Evolutionary conservation across 768 basidiomycete genomes (phyloP).

Genomic region (Ramaria rubella): DNA sequence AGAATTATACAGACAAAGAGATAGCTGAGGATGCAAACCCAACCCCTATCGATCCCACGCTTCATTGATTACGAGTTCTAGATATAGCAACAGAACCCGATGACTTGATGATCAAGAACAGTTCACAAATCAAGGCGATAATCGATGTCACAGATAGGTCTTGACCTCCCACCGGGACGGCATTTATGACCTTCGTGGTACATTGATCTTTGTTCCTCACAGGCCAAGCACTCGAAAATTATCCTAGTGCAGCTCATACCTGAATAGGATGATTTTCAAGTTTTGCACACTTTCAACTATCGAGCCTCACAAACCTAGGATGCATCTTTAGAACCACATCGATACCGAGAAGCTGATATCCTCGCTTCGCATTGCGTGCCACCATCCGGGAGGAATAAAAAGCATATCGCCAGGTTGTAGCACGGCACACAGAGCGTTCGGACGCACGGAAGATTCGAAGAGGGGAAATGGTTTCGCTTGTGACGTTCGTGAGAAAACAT

Average conservation of each 20-base stretch:
- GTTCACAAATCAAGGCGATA: not conserved
- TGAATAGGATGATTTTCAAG: not conserved
- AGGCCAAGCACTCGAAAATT: not conserved
- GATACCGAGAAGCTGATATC: slow-evolving; percentile 80
- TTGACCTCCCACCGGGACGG: not conserved
- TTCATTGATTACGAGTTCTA: not conserved
- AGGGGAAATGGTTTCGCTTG: slow-evolving; percentile 32
- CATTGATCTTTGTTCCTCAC: not conserved
- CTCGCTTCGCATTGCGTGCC: slow-evolving; percentile 88
- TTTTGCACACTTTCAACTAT: not conserved
- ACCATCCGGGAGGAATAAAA: slow-evolving; percentile 90
- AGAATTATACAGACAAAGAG: too few relatives aligned
- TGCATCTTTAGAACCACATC: slow-evolving; percentile 70
- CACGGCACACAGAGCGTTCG: slow-evolving; percentile 51
- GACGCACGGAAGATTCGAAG: slow-evolving; percentile 53
- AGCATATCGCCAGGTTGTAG: slow-evolving; percentile 80
- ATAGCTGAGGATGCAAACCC: not conserved
- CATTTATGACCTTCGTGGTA: not conserved
- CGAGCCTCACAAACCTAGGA: not conserved
- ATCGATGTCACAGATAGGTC: not conserved
- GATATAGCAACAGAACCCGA: not conserved
- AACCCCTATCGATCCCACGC: not conserved
- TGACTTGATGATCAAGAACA: not conserved
- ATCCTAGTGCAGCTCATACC: not conserved
- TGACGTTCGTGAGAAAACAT: slow-evolving; percentile 54